These are phyloP conservation scores for Solanum virginianum DNA, from an alignment of 257 asterid genomes.

Conservation along the genomic window DNA sequence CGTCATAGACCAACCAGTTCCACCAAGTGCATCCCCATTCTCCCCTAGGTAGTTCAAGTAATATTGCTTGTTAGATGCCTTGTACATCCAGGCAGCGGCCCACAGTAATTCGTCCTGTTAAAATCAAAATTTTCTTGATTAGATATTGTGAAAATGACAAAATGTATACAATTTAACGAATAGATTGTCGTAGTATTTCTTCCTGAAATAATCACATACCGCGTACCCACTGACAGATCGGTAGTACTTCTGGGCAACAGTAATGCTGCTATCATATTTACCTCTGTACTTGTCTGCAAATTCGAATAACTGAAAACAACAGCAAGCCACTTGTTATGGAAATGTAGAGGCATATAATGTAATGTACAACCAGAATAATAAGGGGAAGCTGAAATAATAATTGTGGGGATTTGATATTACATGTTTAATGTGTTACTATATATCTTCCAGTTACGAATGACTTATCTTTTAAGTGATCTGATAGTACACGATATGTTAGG, in stretches of 20 bases:
- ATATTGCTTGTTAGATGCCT: conserved; percentile 61
- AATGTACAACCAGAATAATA: neutral
- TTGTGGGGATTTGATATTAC: neutral
- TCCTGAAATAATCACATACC: conserved; percentile 34
- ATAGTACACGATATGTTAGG: neutral
- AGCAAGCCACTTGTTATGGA: neutral
- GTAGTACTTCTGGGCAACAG: conserved; percentile 87
- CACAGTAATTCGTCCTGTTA: conserved; percentile 85
- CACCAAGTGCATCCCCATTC: conserved; percentile 82
- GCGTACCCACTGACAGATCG: conserved; percentile 94
- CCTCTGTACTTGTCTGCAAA: conserved; percentile 97
- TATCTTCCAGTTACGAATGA: neutral
- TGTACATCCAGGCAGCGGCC: conserved; percentile 97
- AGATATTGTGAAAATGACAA: neutral
- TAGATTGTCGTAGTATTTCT: neutral
- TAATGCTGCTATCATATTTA: conserved; percentile 86
- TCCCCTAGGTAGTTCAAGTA: conserved; percentile 68
- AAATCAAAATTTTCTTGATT: neutral
- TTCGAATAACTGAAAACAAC: conserved; percentile 59
- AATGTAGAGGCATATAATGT: neutral
- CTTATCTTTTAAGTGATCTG: neutral
- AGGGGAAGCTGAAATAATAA: neutral
- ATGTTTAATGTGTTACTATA: neutral
- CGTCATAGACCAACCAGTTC: conserved; percentile 96
- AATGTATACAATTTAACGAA: neutral